Conservation (phyloP, 805 yeast species). For the Lachancea nothofagi region DNA sequence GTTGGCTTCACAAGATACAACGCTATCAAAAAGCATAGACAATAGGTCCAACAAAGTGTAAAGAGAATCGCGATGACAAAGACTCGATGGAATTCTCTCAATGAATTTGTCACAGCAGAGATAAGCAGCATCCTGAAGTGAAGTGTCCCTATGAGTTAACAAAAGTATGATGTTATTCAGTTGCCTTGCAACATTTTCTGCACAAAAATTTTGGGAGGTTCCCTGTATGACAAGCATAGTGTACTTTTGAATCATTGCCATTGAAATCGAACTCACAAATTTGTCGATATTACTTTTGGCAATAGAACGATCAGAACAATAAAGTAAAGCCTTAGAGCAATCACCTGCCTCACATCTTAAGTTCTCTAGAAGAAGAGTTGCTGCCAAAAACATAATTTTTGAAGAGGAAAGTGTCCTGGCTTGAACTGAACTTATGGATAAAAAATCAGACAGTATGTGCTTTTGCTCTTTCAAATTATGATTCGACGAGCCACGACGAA, state of each 20-base stretch:
- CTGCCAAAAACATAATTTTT: conserved; percentile 80
- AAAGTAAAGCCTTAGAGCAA: conserved; percentile 68
- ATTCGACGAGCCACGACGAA: conserved; percentile 84
- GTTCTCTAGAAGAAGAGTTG: conserved; percentile 72
- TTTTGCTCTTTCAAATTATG: conserved; percentile 73
- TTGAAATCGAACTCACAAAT: conserved; percentile 60
- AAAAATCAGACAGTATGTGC: conserved; percentile 41
- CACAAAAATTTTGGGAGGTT: conserved; percentile 49
- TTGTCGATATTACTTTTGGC: conserved; percentile 62
- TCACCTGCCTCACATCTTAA: conserved; percentile 75
- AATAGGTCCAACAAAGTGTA: conserved; percentile 78
- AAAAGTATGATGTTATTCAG: conserved; percentile 59
- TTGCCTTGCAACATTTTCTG: conserved; percentile 59
- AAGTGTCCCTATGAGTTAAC: conserved; percentile 72
- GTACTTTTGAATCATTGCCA: conserved; percentile 52
- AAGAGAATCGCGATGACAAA: conserved; percentile 68
- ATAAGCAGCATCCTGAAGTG: conserved; percentile 74
- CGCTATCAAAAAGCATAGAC: conserved; percentile 69
- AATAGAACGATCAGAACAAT: conserved; percentile 83
- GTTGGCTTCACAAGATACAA: conserved; percentile 75
- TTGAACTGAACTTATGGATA: conserved; percentile 44
- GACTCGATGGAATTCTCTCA: conserved; percentile 61
- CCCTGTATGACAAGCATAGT: conserved; percentile 47
- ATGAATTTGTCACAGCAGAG: conserved; percentile 69
- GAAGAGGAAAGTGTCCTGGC: conserved; percentile 57